Evolutionary conservation across 1,139 yeast genomes (phyloP), one percentile per base, ranked within the genome.

Genomic region (Sugiyamaella neomexicana): DNA sequence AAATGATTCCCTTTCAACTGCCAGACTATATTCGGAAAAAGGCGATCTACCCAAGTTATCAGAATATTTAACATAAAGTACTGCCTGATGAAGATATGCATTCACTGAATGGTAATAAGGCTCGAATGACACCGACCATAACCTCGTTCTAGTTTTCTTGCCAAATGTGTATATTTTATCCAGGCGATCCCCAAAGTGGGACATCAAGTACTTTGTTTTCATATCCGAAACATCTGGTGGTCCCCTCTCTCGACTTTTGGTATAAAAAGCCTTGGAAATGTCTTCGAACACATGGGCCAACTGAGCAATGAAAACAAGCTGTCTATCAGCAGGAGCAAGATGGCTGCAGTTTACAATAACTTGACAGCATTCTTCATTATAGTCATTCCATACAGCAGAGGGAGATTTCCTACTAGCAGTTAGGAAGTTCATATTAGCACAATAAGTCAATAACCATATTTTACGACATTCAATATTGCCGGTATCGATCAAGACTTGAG

Each of bases 31-130:
- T 48, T 69, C 73, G 0, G 72, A 66, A 59, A 69, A 71, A 1
- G 74, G 73, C 13, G 75, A 64, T 16, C 75, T 60, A 10, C 75
- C 73, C 1, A 66, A 49, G 2, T 54, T 42, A 25, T 60, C 60
- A 34, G 60, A 54, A 31, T 59, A 65, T 3, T 61, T 60, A 27
- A 63, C 62, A 57, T 75, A 78, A 53, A 80, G 65, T 39, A 73
- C 76, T 3, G 82, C 82, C 65, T 85, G 95, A 67, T 86, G 86
- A 16, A 89, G 71, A 65, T 82, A 86, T 0, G 93, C 91, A 61
- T 86, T 89, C 12, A 86, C 83, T 0, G 93, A 80, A 60, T 80
- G 80, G 60, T 79, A 67, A 55, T 60, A 37, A 43, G 63, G 52
- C 29, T 49, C 43, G 46, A 57, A 52, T 16, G 50, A 31, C 17